Base-by-base conservation (phyloP, 2,329 filamentous ascomycete species). In the Chrysoporthe deuterocubensis region DNA sequence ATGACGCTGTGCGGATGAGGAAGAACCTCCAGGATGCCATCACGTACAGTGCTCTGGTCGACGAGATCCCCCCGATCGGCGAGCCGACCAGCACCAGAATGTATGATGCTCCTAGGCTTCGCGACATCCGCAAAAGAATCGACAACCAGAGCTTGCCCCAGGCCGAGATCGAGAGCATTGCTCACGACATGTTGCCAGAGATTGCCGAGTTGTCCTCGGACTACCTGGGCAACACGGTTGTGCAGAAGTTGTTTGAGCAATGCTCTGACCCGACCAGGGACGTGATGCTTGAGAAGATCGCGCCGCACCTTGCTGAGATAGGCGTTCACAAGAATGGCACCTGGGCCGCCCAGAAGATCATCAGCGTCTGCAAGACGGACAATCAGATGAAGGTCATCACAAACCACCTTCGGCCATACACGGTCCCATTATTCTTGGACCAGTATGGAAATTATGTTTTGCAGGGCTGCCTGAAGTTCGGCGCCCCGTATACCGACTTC, bases 331-430 rank as follows among this genome's bases (percentile, higher is more conserved):
- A 99, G 87, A 99, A 99, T 75, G 96, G 96, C 71, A 99, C 96
- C 1, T 99, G 96, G 96, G 96, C 96, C 65, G 96, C 96, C 1
- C 96, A 99, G 81, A 99, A 98, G 85, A 98, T 99, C 75, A 98
- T 99, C 73, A 95, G 98, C 75, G 93, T 97, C 7, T 95, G 94
- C 78, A 93, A 96, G 80, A 93, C 92, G 0, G 89, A 91, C 6
- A 82, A 84, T 52, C 94, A 98, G 80, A 95, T 96, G 90, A 82
- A 84, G 59, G 83, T 93, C 81, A 95, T 99, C 75, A 91, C 96
- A 40, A 89, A 97, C 71, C 87, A 93, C 72, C 84, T 98, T 42
- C 91, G 91, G 3, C 90, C 94, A 0, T 97, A 96, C 80, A 94
- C 92, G 0, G 88, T 97, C 59, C 93, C 94, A 2, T 85, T 98